A percentile compares a stretch with the other conserved stretches of the same genome.
Evolutionary conservation across 148 eudicot species (phyloP).

Genomic region (Fagopyrum homotropicum): DNA sequence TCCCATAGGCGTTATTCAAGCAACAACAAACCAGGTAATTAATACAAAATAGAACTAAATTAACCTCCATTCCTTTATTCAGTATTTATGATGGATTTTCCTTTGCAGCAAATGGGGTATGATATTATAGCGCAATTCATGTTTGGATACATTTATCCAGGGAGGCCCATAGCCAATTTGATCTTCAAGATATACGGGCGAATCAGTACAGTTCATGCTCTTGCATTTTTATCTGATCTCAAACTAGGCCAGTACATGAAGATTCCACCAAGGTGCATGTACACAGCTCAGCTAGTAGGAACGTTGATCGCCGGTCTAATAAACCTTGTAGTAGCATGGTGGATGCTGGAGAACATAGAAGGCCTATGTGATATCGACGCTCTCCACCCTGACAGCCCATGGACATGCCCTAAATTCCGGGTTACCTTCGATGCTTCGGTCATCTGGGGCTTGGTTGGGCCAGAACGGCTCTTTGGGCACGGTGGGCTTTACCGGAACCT

Average conservation of each 20-base stretch:
- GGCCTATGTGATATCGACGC: slow-evolving; percentile 81
- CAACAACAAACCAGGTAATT: slow-evolving; percentile 90
- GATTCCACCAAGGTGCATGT: slow-evolving; percentile 96
- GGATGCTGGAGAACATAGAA: slow-evolving; percentile 83
- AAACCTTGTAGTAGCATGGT: slow-evolving; percentile 93
- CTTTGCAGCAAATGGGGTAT: slow-evolving; percentile 95
- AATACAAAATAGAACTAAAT: background rate
- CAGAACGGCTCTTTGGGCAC: slow-evolving; percentile 67
- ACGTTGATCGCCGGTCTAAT: slow-evolving; percentile 73
- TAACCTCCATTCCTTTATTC: background rate
- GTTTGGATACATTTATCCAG: slow-evolving; percentile 83
- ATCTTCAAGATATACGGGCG: slow-evolving; percentile 95
- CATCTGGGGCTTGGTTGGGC: slow-evolving; percentile 99
- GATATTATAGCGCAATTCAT: slow-evolving; percentile 97
- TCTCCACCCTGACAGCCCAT: slow-evolving; percentile 87
- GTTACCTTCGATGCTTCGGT: slow-evolving; percentile 95
- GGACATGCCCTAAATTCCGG: slow-evolving; percentile 97
- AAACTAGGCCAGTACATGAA: slow-evolving; percentile 99
- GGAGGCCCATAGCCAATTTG: slow-evolving; percentile 90
- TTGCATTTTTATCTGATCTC: slow-evolving; percentile 84
- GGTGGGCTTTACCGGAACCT: slow-evolving; percentile 85
- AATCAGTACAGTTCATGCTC: slow-evolving; percentile 84
- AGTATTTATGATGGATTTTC: background rate
- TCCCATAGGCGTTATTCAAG: slow-evolving; percentile 98
- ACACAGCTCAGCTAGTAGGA: slow-evolving; percentile 82